phyloP scores from a whole-genome alignment of 164 flowering plant genomes.

The Cinnamomum micranthum region DNA sequence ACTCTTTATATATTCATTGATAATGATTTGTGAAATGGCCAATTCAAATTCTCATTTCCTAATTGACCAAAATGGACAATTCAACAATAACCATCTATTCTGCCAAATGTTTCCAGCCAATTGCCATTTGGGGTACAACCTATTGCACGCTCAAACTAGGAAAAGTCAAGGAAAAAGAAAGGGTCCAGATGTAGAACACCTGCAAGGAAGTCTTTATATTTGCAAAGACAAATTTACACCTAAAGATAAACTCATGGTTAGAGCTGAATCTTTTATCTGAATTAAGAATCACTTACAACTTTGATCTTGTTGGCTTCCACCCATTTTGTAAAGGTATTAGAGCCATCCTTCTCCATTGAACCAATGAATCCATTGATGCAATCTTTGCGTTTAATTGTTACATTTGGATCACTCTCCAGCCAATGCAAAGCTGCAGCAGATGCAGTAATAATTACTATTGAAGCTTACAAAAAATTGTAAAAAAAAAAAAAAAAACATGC shows the following conservation, averaged over 20 bases:
- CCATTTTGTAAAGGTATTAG: conserved; percentile 79
- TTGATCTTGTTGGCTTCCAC: conserved; percentile 60
- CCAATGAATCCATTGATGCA: conserved; percentile 88
- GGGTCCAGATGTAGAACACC: neutral
- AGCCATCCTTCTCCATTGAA: conserved; percentile 71
- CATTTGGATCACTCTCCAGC: conserved; percentile 75
- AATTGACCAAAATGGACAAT: neutral
- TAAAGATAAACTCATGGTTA: neutral
- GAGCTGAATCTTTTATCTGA: neutral
- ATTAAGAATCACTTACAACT: conserved; percentile 40
- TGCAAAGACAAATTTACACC: neutral
- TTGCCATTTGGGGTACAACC: neutral
- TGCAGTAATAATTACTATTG: neutral
- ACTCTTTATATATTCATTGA: too few relatives aligned
- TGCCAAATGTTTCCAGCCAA: neutral
- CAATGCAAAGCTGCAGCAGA: conserved; percentile 48
- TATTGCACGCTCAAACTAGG: neutral
- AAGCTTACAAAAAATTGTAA: neutral
- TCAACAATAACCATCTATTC: neutral
- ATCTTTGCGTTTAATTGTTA: conserved; percentile 62
- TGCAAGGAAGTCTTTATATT: neutral
- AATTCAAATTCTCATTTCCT: neutral
- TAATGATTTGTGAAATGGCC: too few relatives aligned
- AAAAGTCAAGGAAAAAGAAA: neutral
- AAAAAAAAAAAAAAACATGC: neutral